Conservation (phyloP, 2,329 filamentous ascomycete species). For the Cladobotryum protrusum region DNA sequence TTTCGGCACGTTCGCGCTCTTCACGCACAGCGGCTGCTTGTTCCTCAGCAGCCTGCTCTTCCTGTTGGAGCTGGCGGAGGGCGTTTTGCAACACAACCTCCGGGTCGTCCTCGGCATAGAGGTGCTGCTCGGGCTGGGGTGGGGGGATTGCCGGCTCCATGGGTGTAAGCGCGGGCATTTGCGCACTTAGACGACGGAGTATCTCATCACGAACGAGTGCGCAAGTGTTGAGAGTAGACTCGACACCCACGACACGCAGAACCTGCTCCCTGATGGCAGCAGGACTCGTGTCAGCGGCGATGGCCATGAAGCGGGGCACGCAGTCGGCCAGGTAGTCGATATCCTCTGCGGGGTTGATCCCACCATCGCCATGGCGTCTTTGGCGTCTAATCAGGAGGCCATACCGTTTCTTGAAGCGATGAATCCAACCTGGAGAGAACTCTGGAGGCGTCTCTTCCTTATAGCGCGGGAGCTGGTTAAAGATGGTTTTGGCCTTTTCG, state of each 20-base stretch:
- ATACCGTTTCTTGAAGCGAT: constrained; percentile 59
- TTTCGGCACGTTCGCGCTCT: constrained; percentile 44
- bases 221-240: constrained; percentile 47
- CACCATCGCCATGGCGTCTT: constrained; percentile 43
- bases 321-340: constrained; percentile 55
- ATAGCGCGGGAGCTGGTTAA: constrained; percentile 52
- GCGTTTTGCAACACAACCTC: constrained; percentile 55
- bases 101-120: constrained; percentile 48
- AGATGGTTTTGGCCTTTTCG: constrained; percentile 56
- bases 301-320: constrained; percentile 52
- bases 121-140: constrained; percentile 28
- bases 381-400: constrained; percentile 52
- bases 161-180: constrained; percentile 20
- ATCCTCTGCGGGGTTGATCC: constrained; percentile 46
- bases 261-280: constrained; percentile 53
- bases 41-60: constrained; percentile 53
- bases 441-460: constrained; percentile 55
- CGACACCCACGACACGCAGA: constrained; percentile 48
- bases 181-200: constrained; percentile 32
- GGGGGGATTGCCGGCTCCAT: constrained; percentile 22
- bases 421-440: constrained; percentile 59
- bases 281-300: constrained; percentile 53
- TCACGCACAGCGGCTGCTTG: constrained; percentile 49
- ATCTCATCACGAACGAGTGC: constrained; percentile 54
- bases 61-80: constrained; percentile 51